These are phyloP conservation scores for Avena eriantha DNA, from an alignment of 176 grass and related monocot genomes.

Conservation along the genomic window DNA sequence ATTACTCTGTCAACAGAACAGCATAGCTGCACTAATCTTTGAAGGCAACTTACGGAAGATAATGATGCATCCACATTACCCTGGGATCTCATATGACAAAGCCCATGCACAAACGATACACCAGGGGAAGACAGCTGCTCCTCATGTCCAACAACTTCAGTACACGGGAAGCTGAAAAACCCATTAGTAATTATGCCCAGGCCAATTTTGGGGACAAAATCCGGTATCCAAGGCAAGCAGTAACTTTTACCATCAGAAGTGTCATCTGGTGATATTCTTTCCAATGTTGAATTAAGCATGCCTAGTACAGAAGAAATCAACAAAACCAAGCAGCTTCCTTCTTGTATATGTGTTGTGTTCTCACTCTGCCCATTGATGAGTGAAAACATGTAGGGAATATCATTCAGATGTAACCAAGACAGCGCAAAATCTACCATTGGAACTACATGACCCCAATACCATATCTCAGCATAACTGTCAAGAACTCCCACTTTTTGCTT, in stretches of 20 bases:
- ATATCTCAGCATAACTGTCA: slow-evolving; percentile 49
- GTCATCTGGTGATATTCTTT: slow-evolving; percentile 66
- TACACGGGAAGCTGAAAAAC: slow-evolving; percentile 57
- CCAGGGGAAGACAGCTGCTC: slow-evolving; percentile 34
- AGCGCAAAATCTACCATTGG: slow-evolving; percentile 81
- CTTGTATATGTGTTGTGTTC: slow-evolving; percentile 32
- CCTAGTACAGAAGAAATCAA: slow-evolving; percentile 82
- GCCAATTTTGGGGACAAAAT: slow-evolving; percentile 93
- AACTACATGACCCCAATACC: slow-evolving; percentile 81
- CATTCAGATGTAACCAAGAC: slow-evolving; percentile 69
- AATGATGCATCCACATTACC: slow-evolving; percentile 60
- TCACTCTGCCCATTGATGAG: slow-evolving; percentile 44
- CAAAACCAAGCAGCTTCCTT: slow-evolving; percentile 57
- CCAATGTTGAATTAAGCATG: slow-evolving; percentile 81
- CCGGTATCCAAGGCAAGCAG: slow-evolving; percentile 72
- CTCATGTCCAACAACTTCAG: slow-evolving; percentile 33
- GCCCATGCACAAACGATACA: slow-evolving; percentile 55
- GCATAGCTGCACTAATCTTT: slow-evolving; percentile 70
- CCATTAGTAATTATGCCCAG: slow-evolving; percentile 67
- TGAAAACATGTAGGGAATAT: slow-evolving; percentile 53
- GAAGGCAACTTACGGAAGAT: slow-evolving; percentile 76
- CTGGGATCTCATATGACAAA: slow-evolving; percentile 66
- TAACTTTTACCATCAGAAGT: slow-evolving; percentile 40
- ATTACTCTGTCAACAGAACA: slow-evolving; percentile 67
- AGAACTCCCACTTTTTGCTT: slow-evolving; percentile 46